A percentile compares a stretch with the other conserved stretches of the same genome.
Conservation (phyloP, 805 yeast species). For the Teunomyces atbi region DNA sequence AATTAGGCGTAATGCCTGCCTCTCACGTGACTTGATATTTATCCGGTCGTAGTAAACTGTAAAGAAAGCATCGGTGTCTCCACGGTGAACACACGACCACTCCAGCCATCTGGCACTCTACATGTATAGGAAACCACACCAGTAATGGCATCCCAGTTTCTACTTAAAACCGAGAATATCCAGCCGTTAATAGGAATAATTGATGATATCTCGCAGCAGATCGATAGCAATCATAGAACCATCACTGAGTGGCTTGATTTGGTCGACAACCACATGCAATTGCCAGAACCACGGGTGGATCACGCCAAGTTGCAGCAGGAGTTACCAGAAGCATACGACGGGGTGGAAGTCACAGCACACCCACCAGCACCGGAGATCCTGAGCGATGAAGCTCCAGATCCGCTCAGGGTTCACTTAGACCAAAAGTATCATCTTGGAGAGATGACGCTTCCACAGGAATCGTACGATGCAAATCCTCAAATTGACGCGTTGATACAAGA, state of each 20-base stretch:
- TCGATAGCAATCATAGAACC: conserved; percentile 23
- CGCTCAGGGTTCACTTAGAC: conserved; percentile 17
- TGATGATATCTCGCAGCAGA: conserved; percentile 17
- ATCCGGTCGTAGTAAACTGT: neutral
- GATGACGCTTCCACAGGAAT: conserved; percentile 10
- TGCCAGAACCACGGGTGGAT: conserved; percentile 2
- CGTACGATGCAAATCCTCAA: conserved; percentile 12
- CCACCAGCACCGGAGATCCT: neutral
- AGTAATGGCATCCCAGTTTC: conserved; percentile 9
- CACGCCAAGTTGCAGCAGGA: neutral
- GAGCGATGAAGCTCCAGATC: conserved; percentile 8
- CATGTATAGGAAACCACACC: no score
- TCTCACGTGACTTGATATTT: no score
- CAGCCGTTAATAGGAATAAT: conserved; percentile 27
- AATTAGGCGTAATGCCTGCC: no score
- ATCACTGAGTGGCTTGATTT: conserved; percentile 19
- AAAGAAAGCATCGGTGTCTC: neutral
- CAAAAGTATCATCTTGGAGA: conserved; percentile 26
- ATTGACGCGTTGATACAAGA: conserved; percentile 27
- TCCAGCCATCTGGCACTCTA: no score
- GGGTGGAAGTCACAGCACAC: neutral
- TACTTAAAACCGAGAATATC: conserved; percentile 31
- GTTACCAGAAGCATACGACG: neutral
- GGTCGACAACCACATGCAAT: conserved; percentile 20
- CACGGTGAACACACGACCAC: neutral